Evolutionary conservation across 2,329 filamentous ascomycete species (phyloP).

Genomic region (Amauroascus verrucosus): DNA sequence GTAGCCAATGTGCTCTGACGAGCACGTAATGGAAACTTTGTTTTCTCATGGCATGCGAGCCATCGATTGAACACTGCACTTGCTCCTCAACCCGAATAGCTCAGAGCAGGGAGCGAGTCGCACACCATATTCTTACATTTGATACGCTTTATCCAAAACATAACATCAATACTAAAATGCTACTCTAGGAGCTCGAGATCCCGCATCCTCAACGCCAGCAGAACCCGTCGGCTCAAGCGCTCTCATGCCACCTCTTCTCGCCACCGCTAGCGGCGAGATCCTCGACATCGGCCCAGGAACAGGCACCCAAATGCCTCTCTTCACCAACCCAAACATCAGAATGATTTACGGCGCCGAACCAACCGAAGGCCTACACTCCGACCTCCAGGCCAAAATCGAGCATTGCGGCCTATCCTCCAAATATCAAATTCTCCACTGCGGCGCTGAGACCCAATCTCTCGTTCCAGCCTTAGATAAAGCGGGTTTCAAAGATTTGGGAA

Average conservation of each 20-base stretch:
- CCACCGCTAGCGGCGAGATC: slow-evolving; percentile 34
- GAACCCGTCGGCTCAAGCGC: slow-evolving; percentile 25
- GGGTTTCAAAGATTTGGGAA: slow-evolving; percentile 20
- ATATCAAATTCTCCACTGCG: slow-evolving; percentile 42
- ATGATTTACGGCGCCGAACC: slow-evolving; percentile 48
- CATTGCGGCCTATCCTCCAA: slow-evolving; percentile 36
- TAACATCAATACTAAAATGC: too few species aligned
- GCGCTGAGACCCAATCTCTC: slow-evolving; percentile 40
- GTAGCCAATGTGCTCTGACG: neutral
- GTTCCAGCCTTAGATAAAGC: slow-evolving; percentile 36
- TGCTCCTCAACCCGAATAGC: neutral
- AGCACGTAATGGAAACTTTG: neutral
- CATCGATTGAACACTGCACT: too few species aligned
- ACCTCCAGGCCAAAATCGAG: slow-evolving; percentile 34
- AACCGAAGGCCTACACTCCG: slow-evolving; percentile 38
- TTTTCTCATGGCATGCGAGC: neutral
- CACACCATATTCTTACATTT: too few species aligned
- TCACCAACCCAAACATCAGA: slow-evolving; percentile 35
- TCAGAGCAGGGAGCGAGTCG: too few species aligned
- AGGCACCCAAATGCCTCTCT: slow-evolving; percentile 41
- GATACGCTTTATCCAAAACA: neutral
- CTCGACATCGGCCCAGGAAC: slow-evolving; percentile 45
- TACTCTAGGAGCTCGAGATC: slow-evolving; percentile 11
- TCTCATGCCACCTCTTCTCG: slow-evolving; percentile 35
- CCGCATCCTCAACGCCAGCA: slow-evolving; percentile 10